These are phyloP conservation scores for Botrytis cinerea DNA, from an alignment of 2,329 filamentous ascomycete genomes.

Conservation along the genomic window DNA sequence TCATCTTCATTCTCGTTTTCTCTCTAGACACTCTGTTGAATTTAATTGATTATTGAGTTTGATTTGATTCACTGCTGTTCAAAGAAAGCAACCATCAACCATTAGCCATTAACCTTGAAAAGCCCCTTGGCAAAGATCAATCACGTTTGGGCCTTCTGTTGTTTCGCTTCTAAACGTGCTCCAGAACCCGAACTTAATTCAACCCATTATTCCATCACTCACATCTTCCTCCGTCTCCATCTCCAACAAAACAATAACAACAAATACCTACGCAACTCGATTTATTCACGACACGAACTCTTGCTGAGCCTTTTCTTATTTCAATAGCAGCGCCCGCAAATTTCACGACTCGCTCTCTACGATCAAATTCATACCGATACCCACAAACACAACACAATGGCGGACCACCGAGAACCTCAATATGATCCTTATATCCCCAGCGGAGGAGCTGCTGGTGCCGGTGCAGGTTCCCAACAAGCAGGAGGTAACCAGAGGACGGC, in stretches of 20 bases:
- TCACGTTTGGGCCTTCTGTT: slow-evolving; percentile 23
- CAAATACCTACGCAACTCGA: slow-evolving; percentile 1
- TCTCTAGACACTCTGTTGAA: background rate
- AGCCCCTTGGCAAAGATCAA: slow-evolving; percentile 17
- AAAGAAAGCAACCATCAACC: background rate
- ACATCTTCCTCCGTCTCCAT: slow-evolving; percentile 12
- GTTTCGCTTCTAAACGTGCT: slow-evolving; percentile 23
- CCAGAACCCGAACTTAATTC: slow-evolving; percentile 7
- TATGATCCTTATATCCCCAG: slow-evolving; percentile 43
- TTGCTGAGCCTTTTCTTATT: slow-evolving; percentile 1
- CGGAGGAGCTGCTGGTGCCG: slow-evolving; percentile 41
- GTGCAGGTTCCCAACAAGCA: slow-evolving; percentile 45
- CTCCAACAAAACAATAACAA: background rate
- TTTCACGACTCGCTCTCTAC: background rate
- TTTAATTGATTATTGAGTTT: background rate
- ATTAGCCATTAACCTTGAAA: slow-evolving; percentile 13
- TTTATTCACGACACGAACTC: background rate
- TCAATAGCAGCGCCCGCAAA: background rate
- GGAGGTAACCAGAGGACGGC: slow-evolving; percentile 62
- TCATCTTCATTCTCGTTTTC: background rate
- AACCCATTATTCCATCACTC: background rate
- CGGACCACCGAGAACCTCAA: slow-evolving; percentile 34
- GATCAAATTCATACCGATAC: slow-evolving; percentile 9
- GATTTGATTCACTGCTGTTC: background rate
- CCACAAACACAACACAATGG: slow-evolving; percentile 35